A percentile compares a stretch with the other conserved stretches of the same genome.
Conservation (phyloP, 2,329 filamentous ascomycete species). For the Plectosphaerella plurivora region DNA sequence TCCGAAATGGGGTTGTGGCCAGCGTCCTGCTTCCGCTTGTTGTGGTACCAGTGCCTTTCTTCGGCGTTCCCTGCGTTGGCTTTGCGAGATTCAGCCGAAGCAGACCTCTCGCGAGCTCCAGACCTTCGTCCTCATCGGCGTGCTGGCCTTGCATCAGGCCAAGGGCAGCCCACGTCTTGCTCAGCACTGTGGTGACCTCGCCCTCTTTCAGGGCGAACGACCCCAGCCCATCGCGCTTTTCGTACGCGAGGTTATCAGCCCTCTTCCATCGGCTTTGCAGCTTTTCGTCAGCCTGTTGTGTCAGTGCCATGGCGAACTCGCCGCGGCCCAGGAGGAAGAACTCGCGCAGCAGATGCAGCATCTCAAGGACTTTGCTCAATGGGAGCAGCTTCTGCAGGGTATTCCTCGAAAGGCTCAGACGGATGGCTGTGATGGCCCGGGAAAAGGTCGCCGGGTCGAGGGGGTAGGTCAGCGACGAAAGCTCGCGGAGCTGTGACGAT, state of each 20-base stretch:
- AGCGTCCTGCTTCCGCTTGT: constrained; percentile 19
- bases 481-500: constrained; percentile 62
- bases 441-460: constrained; percentile 69
- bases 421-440: constrained; percentile 68
- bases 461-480: constrained; percentile 67
- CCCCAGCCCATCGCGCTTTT: constrained; percentile 54
- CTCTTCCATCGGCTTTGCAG: constrained; percentile 69
- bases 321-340: constrained; percentile 86
- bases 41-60: constrained; percentile 1
- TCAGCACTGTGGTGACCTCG: background rate
- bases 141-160: constrained; percentile 66
- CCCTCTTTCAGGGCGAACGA: constrained; percentile 34
- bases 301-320: constrained; percentile 85
- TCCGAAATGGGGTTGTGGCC: constrained; percentile 62
- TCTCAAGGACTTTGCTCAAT: constrained; percentile 68
- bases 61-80: constrained; percentile 25
- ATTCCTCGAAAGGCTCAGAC: constrained; percentile 77
- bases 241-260: constrained; percentile 52
- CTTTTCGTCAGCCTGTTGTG: constrained; percentile 78
- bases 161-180: constrained; percentile 31
- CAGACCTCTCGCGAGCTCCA: constrained; percentile 78
- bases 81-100: constrained; percentile 63
- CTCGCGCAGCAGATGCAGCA: constrained; percentile 72
- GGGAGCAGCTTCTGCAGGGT: constrained; percentile 80
- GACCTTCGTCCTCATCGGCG: constrained; percentile 74